A percentile compares a stretch with the other conserved stretches of the same genome.
Evolutionary conservation across 1,284 basidiomycete genomes (phyloP).

Genomic region (Coniferiporia weirii): DNA sequence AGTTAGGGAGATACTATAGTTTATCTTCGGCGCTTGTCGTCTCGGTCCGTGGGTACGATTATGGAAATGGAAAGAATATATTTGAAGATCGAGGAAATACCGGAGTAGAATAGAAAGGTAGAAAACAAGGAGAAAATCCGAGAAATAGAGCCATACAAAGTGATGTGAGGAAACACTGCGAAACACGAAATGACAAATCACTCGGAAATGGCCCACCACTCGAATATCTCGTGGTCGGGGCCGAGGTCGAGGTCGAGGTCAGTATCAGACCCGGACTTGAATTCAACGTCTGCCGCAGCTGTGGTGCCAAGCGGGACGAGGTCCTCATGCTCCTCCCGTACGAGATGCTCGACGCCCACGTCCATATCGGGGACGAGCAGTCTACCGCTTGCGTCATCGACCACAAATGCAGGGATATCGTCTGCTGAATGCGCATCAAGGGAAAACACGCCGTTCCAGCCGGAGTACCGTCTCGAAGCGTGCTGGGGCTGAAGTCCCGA

Average conservation of each 20-base stretch:
- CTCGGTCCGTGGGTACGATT: too few relatives aligned
- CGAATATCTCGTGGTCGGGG: too few relatives aligned
- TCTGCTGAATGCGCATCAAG: background rate
- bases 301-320: background rate
- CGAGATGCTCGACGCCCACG: slow-evolving; percentile 3
- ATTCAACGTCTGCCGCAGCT: background rate
- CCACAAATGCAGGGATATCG: background rate
- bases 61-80: too few relatives aligned
- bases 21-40: too few relatives aligned
- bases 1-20: too few relatives aligned
- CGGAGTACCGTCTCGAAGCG: background rate
- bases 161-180: too few relatives aligned
- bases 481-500: background rate
- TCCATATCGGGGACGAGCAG: slow-evolving; percentile 7
- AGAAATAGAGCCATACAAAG: too few relatives aligned
- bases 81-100: too few relatives aligned
- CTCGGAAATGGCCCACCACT: background rate
- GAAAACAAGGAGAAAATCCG: too few relatives aligned
- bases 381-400: background rate
- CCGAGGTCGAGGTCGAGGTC: background rate
- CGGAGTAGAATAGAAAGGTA: too few relatives aligned
- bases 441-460: slow-evolving; percentile 5
- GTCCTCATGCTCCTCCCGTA: background rate
- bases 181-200: too few relatives aligned
- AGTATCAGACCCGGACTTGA: background rate